Evolutionary conservation across 768 basidiomycete species (phyloP), one percentile per base, ranked within the genome.

Genomic region (Serendipita indica): DNA sequence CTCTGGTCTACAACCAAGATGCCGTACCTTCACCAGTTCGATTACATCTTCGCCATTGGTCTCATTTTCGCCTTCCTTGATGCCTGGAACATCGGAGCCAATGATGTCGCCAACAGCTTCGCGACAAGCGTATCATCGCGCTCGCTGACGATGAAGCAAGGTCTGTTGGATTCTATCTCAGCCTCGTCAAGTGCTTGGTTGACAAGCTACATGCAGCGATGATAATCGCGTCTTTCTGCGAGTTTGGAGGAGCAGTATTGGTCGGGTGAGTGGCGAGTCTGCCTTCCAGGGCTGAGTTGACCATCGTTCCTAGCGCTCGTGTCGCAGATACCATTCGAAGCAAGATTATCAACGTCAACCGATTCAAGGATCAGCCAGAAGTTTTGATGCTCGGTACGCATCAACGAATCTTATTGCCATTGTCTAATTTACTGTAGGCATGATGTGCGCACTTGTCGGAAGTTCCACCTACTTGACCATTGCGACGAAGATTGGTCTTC

Each of bases 251-350:
- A 2, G 73, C 72, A 0, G 69, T 74, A 3, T 61, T 68, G 0
- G 72, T 71, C 4, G 73, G 49, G 41, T 43, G 16, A n/a, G 41
- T 43, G 18, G 5, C 16, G 18, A n/a, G 41, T n/a, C 27, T 5
- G 41, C 41, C 41, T n/a, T 7, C 41, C 41, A 7, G 16, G 27
- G 16, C 16, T 5, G 18, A 5, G 5, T 7, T 6, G 27, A 43
- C 16, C 27, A 25, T 7, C 16, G 18, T 5, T 43, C 41, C 27
- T 43, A 43, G 73, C 2, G 69, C 71, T 14, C 67, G 70, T 33
- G 64, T 67, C 18, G 67, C 70, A 12, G 62, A 62, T 22, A 75
- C 74, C 34, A 72, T 75, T 67, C 72, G 72, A 64, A 74, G 72
- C 63, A 71, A 71, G 54, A 73, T 74, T 66, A 72, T 74, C 61